These are phyloP conservation scores for Colletotrichum sp. DNA, from an alignment of 2,329 filamentous ascomycete genomes.

Conservation along the genomic window DNA sequence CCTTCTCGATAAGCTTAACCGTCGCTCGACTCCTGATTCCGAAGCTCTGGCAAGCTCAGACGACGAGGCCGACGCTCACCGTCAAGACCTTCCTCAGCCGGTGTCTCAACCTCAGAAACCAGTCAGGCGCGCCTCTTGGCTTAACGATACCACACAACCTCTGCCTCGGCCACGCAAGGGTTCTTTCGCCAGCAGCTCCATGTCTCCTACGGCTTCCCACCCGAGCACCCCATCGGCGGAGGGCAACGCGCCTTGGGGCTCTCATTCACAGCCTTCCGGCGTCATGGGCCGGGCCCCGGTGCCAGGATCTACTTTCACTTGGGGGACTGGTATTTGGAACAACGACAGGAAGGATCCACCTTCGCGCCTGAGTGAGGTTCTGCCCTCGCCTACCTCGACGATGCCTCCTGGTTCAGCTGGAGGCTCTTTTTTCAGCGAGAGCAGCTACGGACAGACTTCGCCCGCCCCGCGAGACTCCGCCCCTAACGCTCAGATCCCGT, in stretches of 20 bases:
- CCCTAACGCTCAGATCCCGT: constrained; percentile 74
- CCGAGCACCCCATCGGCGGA: constrained; percentile 76
- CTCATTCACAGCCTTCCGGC: constrained; percentile 53
- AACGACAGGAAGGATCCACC: constrained; percentile 78
- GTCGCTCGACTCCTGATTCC: constrained; percentile 89
- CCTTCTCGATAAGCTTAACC: constrained; percentile 76
- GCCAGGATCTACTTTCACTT: constrained; percentile 61
- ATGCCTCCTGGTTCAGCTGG: constrained; percentile 48
- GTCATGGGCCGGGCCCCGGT: constrained; percentile 53
- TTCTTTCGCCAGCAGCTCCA: constrained; percentile 77
- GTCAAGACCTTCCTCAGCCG: constrained; percentile 55
- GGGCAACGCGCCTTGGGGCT: constrained; percentile 56
- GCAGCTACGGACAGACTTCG: constrained; percentile 51
- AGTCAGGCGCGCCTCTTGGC: constrained; percentile 79
- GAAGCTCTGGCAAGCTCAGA: constrained; percentile 94
- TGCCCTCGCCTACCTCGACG: constrained; percentile 75
- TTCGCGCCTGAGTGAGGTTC: constrained; percentile 73
- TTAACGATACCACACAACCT: constrained; percentile 78
- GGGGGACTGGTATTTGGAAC: constrained; percentile 87
- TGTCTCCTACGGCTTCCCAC: constrained; percentile 81
- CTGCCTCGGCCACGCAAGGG: constrained; percentile 71
- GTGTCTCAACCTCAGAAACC: constrained; percentile 62
- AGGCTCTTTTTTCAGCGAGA: constrained; percentile 56
- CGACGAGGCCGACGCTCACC: constrained; percentile 79
- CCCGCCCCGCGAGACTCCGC: constrained; percentile 56